These are phyloP conservation scores for Aspergillus fumigatiaffinis DNA, from an alignment of 2,329 filamentous ascomycete species.

Conservation along the genomic window DNA sequence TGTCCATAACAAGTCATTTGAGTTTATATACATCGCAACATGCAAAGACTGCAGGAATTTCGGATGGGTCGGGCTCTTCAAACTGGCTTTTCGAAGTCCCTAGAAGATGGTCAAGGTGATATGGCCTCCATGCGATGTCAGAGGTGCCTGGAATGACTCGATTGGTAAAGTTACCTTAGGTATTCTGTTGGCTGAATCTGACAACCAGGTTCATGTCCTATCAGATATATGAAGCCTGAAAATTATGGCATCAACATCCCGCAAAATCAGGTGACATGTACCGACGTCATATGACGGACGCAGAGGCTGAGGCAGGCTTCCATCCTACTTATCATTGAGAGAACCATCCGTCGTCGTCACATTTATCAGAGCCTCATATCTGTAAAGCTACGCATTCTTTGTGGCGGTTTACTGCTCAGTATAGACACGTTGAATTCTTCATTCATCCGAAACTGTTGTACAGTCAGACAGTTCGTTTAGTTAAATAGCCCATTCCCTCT, in stretches of 20 bases:
- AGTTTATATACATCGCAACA: background rate
- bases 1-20: background rate
- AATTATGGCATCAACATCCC: background rate
- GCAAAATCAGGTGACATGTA: constrained; percentile 6
- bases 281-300: constrained; percentile 11
- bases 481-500: constrained; percentile 1
- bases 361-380: background rate
- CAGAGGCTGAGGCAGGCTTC: constrained; percentile 7
- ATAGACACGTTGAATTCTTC: background rate
- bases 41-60: background rate
- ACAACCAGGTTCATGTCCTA: too few species aligned
- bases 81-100: too few species aligned
- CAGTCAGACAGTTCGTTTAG: background rate
- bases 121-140: too few species aligned
- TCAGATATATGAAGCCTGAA: background rate
- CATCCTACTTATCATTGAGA: constrained; percentile 1
- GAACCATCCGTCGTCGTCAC: background rate
- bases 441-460: background rate
- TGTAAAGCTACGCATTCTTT: background rate
- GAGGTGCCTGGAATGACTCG: too few species aligned
- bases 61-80: too few species aligned
- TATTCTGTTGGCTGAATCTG: too few species aligned
- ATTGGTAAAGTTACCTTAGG: too few species aligned
- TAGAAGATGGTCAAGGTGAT: too few species aligned
- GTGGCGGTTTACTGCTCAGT: background rate